phyloP scores from a whole-genome alignment of 768 basidiomycete genomes.

The Leccinellum rugosiceps region DNA sequence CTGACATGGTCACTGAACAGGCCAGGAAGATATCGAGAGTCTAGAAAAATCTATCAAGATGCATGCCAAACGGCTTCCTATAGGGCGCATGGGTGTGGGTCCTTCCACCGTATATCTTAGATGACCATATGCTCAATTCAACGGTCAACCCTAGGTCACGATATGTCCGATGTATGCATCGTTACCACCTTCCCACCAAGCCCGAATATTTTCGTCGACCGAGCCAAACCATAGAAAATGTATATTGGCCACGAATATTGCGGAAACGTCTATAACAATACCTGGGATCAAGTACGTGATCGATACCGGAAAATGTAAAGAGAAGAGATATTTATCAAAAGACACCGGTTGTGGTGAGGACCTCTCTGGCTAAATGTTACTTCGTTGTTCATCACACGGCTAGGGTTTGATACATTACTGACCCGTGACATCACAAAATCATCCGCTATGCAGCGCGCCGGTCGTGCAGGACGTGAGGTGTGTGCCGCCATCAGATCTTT shows the following conservation, averaged over 20 bases:
- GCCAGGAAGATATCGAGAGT: slow-evolving; percentile 95
- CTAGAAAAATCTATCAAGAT: slow-evolving; percentile 71
- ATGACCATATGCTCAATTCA: neutral
- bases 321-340: slow-evolving; percentile 79
- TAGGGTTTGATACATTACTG: slow-evolving; percentile 86
- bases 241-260: slow-evolving; percentile 96
- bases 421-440: slow-evolving; percentile 84
- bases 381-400: neutral
- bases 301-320: slow-evolving; percentile 94
- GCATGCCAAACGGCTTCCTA: slow-evolving; percentile 67
- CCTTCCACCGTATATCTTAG: neutral
- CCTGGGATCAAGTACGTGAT: slow-evolving; percentile 95
- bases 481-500: neutral
- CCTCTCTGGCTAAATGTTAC: neutral
- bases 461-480: slow-evolving; percentile 94
- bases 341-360: slow-evolving; percentile 62
- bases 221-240: slow-evolving; percentile 77
- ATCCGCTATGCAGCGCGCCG: slow-evolving; percentile 90
- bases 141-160: slow-evolving; percentile 49
- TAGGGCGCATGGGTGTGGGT: slow-evolving; percentile 49
- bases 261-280: slow-evolving; percentile 97
- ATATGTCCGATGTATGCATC: slow-evolving; percentile 85
- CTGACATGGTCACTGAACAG: slow-evolving; percentile 33
- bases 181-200: slow-evolving; percentile 73
- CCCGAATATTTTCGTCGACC: slow-evolving; percentile 69